These are phyloP conservation scores for Cardamine resedifolia DNA, from an alignment of 345 rosid species.

Conservation along the genomic window DNA sequence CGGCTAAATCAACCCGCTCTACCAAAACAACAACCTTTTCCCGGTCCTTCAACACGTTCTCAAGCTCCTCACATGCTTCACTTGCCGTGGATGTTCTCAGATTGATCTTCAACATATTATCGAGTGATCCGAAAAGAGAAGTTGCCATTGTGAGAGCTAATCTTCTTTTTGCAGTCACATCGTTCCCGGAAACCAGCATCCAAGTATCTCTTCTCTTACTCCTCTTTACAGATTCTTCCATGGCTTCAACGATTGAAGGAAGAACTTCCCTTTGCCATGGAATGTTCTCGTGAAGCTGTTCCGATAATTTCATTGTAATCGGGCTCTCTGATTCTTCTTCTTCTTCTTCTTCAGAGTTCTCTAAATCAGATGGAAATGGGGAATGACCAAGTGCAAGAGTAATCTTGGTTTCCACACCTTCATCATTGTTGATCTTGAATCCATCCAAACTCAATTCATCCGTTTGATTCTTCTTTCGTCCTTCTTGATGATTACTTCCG, in stretches of 20 bases:
- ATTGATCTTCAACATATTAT: slow-evolving; percentile 49
- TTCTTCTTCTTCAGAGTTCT: slow-evolving; percentile 39
- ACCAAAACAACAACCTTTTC: slow-evolving; percentile 54
- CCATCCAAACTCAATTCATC: slow-evolving; percentile 59
- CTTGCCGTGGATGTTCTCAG: slow-evolving; percentile 30
- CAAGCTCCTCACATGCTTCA: slow-evolving; percentile 41
- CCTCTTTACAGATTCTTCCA: slow-evolving; percentile 40
- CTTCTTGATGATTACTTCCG: slow-evolving; percentile 36
- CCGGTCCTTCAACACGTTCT: slow-evolving; percentile 30
- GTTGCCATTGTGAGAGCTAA: slow-evolving; percentile 64
- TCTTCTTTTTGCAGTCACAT: slow-evolving; percentile 68
- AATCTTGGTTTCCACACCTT: slow-evolving; percentile 65
- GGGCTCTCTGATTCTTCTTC: slow-evolving; percentile 20
- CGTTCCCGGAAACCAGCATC: slow-evolving; percentile 71
- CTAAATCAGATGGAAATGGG: slow-evolving; percentile 43
- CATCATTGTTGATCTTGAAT: slow-evolving; percentile 48
- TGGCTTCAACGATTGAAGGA: slow-evolving; percentile 50
- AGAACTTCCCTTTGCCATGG: slow-evolving; percentile 72
- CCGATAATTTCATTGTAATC: slow-evolving; percentile 27
- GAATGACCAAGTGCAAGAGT: slow-evolving; percentile 76
- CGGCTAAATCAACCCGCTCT: slow-evolving; percentile 65
- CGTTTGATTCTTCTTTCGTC: slow-evolving; percentile 33
- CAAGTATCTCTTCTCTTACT: slow-evolving; percentile 43
- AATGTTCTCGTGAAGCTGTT: slow-evolving; percentile 57
- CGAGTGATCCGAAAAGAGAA: slow-evolving; percentile 52